Evolutionary conservation across 2,329 filamentous ascomycete species (phyloP), one percentile per base, ranked within the genome.

Genomic region (Aspergillus neoniger): DNA sequence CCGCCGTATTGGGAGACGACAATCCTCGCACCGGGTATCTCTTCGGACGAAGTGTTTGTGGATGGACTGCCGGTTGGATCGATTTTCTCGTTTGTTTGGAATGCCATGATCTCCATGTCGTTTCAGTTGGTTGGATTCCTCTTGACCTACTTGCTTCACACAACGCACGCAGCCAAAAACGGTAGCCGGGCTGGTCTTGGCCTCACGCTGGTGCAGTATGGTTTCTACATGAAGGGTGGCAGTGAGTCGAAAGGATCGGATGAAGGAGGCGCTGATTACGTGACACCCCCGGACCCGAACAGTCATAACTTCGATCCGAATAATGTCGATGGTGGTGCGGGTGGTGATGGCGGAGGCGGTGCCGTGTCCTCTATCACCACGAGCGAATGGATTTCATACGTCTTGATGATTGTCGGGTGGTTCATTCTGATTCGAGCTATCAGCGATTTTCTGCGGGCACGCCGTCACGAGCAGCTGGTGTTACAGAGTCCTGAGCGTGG

Each of bases 1-100:
- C 95, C 95, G 1, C 95, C 95, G 0, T 99, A 99, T 78, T 99
- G 95, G 95, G 95, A 99, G 81, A 99, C 95, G 5, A 98, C 95
- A 0, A 97, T 99, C 66, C 85, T 99, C 55, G 94, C 93, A 0
- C 95, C 95, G 0, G 95, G 94, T 58, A 87, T 95, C 66, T 91
- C 90, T n/a, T 87, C 88, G 41, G 93, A 98, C 73, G 95, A 99
- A 76, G 94, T 99, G 51, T 99, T 95, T 72, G 91, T 99, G 59
- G 95, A 99, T 74, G 95, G 95, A 69, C 89, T 99, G 72, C 92
- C 96, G 3, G 95, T 92, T 80, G 88, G 82, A 82, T 93, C 92
- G 67, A 83, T 94, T 82, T 94, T 94, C 78, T 91, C 82, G 74
- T 91, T 91, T 72, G 86, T 82, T 61, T 91, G 84, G 82, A 94